phyloP scores from a whole-genome alignment of 1,284 basidiomycete species.

The Moesziomyces parantarcticus region DNA sequence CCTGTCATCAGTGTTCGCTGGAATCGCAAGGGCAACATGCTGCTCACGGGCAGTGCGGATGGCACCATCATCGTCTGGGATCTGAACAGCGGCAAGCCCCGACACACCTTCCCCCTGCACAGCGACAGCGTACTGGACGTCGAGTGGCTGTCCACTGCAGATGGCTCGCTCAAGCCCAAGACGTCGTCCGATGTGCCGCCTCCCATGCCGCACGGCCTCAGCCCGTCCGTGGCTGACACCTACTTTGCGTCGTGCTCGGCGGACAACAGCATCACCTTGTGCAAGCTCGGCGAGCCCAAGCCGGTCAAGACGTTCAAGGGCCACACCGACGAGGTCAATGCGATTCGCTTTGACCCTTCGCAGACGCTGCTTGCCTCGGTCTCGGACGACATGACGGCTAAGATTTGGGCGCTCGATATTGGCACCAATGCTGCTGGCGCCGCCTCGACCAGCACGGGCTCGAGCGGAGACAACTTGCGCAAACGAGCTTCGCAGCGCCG shows the following conservation, averaged over 20 bases:
- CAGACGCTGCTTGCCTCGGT: slow-evolving; percentile 64
- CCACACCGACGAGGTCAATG: slow-evolving; percentile 67
- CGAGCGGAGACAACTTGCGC: slow-evolving; percentile 26
- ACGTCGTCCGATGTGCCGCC: slow-evolving; percentile 35
- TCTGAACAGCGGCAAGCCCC: slow-evolving; percentile 63
- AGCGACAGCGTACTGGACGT: slow-evolving; percentile 65
- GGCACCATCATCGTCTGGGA: slow-evolving; percentile 68
- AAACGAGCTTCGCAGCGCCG: slow-evolving; percentile 48
- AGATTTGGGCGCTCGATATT: slow-evolving; percentile 62
- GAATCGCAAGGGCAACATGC: slow-evolving; percentile 65
- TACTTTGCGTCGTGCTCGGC: slow-evolving; percentile 66
- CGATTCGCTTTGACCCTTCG: slow-evolving; percentile 65
- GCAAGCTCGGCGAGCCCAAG: slow-evolving; percentile 63
- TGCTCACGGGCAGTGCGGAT: slow-evolving; percentile 64
- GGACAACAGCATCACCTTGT: slow-evolving; percentile 64
- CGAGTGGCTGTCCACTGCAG: slow-evolving; percentile 62
- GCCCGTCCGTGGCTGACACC: slow-evolving; percentile 49
- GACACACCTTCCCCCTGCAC: slow-evolving; percentile 64
- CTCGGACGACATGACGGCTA: slow-evolving; percentile 62
- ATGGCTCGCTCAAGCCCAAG: slow-evolving; percentile 40
- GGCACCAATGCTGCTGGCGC: slow-evolving; percentile 15
- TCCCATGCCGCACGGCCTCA: slow-evolving; percentile 51
- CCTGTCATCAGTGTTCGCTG: slow-evolving; percentile 66
- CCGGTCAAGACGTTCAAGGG: slow-evolving; percentile 62
- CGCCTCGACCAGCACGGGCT: slow-evolving; percentile 13